A percentile compares a stretch with the other conserved stretches of the same genome.
Conservation (phyloP, 2,329 filamentous ascomycete species). For the Keithomyces neogunnii region DNA sequence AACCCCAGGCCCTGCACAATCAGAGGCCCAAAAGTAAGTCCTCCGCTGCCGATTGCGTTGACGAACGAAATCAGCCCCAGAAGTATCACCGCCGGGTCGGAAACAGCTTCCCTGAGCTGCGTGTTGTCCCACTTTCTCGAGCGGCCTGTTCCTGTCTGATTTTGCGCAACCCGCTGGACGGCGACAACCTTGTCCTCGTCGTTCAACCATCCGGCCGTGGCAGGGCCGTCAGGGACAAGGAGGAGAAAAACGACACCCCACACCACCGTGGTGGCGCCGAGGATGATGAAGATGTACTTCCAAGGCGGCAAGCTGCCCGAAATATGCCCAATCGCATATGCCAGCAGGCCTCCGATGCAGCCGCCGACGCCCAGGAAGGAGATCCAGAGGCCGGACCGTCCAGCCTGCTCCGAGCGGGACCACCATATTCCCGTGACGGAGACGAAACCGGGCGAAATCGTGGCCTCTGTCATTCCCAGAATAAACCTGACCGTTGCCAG, state of each 20-base stretch:
- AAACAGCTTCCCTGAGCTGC: background rate
- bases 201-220: background rate
- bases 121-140: background rate
- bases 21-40: background rate
- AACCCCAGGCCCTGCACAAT: background rate
- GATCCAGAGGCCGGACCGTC: background rate
- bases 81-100: background rate
- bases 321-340: background rate
- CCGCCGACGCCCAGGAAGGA: background rate
- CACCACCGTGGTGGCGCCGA: background rate
- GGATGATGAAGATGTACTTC: constrained; percentile 1
- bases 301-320: background rate
- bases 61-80: background rate
- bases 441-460: background rate
- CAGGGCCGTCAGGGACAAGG: background rate
- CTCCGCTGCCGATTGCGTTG: background rate
- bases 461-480: background rate
- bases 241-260: background rate
- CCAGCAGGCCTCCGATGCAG: background rate
- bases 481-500: background rate
- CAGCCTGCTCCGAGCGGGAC: background rate
- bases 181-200: background rate
- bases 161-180: background rate
- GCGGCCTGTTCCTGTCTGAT: background rate
- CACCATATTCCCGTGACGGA: background rate